A percentile compares a stretch with the other conserved stretches of the same genome.
These are phyloP conservation scores for Stagonosporopsis vannaccii DNA, from an alignment of 2,329 filamentous ascomycete species.

Conservation along the genomic window DNA sequence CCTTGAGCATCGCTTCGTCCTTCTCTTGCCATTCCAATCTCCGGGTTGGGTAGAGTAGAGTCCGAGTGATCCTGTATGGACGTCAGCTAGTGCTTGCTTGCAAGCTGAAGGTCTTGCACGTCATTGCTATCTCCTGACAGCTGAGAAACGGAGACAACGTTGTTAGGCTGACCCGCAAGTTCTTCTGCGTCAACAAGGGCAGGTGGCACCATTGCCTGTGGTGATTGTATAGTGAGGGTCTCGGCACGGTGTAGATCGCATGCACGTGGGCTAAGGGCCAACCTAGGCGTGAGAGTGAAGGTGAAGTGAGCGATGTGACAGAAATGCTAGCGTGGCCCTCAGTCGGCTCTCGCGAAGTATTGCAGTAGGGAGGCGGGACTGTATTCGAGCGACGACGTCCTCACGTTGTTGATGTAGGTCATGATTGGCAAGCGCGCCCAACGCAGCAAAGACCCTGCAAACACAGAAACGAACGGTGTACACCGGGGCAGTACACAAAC, in stretches of 20 bases:
- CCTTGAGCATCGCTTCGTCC: background rate
- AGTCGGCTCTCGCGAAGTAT: background rate
- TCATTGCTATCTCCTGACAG: background rate
- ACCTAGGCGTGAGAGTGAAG: slow-evolving; percentile 1
- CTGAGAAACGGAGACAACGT: background rate
- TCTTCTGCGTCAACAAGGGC: background rate
- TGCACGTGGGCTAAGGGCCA: background rate
- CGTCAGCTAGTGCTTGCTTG: background rate
- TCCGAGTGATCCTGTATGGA: background rate
- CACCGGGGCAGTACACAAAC: too few relatives aligned
- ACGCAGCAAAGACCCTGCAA: background rate
- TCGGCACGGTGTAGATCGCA: background rate
- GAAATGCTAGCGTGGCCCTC: background rate
- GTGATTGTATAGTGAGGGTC: background rate
- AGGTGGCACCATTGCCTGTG: slow-evolving; percentile 4
- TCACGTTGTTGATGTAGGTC: background rate
- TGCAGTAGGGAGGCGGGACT: background rate
- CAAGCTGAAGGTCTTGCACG: background rate
- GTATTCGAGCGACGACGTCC: background rate
- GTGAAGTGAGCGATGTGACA: background rate
- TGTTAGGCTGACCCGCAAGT: background rate
- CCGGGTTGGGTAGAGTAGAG: slow-evolving; percentile 1
- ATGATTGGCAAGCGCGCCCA: slow-evolving; percentile 3
- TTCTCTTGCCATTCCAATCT: slow-evolving; percentile 5
- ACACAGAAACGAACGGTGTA: background rate